Evolutionary conservation across 2,329 filamentous ascomycete species (phyloP), one percentile per base, ranked within the genome.

Genomic region (Lachnellula occidentalis): DNA sequence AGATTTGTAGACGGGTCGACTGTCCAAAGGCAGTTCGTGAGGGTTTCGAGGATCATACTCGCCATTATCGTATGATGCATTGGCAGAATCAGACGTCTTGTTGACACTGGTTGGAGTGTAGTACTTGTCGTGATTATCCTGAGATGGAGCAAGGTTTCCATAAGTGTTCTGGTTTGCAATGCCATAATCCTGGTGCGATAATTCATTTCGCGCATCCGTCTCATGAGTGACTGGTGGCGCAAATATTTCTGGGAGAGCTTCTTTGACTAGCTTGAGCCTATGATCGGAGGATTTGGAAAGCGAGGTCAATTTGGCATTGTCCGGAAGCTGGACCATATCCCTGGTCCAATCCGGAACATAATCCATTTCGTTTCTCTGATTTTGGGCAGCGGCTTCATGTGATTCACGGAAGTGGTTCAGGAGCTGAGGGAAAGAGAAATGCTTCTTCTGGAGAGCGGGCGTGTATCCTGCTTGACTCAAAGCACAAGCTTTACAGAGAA

Each of bases 311-410:
- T 75, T 69, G 19, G 73, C 70, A 31, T 73, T 69, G 58, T 79
- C 76, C 1, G 82, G 82, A 43, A 85, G 70, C 59, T 80, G 76
- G 50, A 86, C 76, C 80, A 86, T 83, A 55, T 73, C 49, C 54
- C 14, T 74, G 54, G 77, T 78, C 82, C 82, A 86, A 62, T 84
- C 77, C 36, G 66, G 62, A 48, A 64, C 54, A 52, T 61, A 58
- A 45, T 71, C 69, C 45, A 70, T 51, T 51, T 52, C 39, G 45
- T 57, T 52, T 56, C 41, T 43, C 41, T 5, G 3, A 21, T 58
- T 52, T 56, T 64, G 56, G 59, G 66, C 46, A 54, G 59, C n/a
- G 48, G 62, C 61, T 54, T 69, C 56, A 66, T 68, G 61, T 52
- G 61, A 45, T n/a, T 59, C 63, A 54, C 82, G 78, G 54, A 83